Base-by-base conservation (phyloP, 1,139 yeast species). In the Pichia sp. region DNA sequence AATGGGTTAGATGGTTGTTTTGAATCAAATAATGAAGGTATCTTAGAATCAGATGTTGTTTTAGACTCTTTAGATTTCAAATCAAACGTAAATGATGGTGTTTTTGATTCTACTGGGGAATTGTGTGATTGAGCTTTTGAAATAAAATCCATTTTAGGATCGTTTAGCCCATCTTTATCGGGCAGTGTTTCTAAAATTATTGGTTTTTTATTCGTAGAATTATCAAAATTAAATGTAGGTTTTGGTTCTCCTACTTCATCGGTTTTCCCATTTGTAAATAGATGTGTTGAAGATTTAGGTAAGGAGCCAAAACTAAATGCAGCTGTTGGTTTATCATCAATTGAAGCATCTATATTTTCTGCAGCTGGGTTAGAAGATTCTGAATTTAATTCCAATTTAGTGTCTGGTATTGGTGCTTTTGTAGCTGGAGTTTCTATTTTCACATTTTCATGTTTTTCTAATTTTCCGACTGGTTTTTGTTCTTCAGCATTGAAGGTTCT, bases 401-500 rank as follows among this genome's bases (percentile, higher is more conserved):
- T 28, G 10, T 11, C n/a, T 11, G 40, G 10, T 2, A 30, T 8
- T 6, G 32, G 2, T 8, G 5, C 31, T 32, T 31, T 32, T 30
- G 11, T 32, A 6, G 30, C 6, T n/a, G 7, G 2, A 8, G 9
- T 10, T 35, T 30, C 18, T 7, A 9, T 18, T 27, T 28, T 37
- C 27, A 25, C 4, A 3, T 27, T 11, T 3, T 4, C 26, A 7
- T 18, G 10, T 4, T 36, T 29, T 26, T 26, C 8, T 6, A 5
- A 9, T 25, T 35, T 7, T 26, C 5, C 4, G 9, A 5, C 9
- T 30, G 37, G 33, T 5, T n/a, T 38, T 44, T 45, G 34, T 31
- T 46, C 34, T 9, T 43, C 42, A 10, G 53, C 53, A 7, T 44
- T 44, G 35, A 53, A 50, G 10, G 56, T 47, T 45, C 56, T 60